Evolutionary conservation across 1,284 basidiomycete species (phyloP), one percentile per base, ranked within the genome.

Genomic region (Trametes hirsuta): DNA sequence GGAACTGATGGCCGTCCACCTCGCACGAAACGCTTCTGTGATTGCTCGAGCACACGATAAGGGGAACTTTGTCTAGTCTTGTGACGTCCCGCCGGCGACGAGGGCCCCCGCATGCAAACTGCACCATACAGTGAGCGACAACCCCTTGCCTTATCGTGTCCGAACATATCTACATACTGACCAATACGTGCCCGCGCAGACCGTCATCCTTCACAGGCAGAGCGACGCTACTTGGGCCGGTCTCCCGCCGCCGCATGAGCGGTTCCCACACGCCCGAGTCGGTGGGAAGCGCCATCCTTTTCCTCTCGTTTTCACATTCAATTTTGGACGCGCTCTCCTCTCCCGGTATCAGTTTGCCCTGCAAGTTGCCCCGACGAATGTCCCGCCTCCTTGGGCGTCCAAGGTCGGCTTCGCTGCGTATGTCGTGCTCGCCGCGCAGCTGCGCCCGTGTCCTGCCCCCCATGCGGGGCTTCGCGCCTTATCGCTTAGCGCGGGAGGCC

Each of bases 241-340:
- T 61, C 57, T 64, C 63, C 59, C 63, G 54, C 59, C 59, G 45
- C 63, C 63, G 59, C 63, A 61, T 64, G 63, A 52, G 57, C 51
- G 42, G 49, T 50, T 64, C 63, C 61, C 63, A 64, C 63, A 64
- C 41, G 45, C 35, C 18, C 22, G 34, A 14, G 34, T 37, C 42
- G 59, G 50, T 64, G 63, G 47, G 63, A 64, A 61, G 5, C 21
- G 11, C 34, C 39, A 41, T 12, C 57, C 57, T 50, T 52, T 41
- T 49, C 37, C 47, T 48, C 42, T 53, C 47, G 14, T 47, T 39
- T 47, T 48, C 44, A 47, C 63, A 64, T 61, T 47, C 59, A 61
- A 24, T 40, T 50, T 51, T 59, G 54, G 49, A 24, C 40, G 44
- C 37, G n/a, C 41, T 30, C 21, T 15, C 39, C 21, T 34, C 42